Evolutionary conservation across 2,329 filamentous ascomycete species (phyloP), one percentile per base, ranked within the genome.

Genomic region (Grosmannia penicillata): DNA sequence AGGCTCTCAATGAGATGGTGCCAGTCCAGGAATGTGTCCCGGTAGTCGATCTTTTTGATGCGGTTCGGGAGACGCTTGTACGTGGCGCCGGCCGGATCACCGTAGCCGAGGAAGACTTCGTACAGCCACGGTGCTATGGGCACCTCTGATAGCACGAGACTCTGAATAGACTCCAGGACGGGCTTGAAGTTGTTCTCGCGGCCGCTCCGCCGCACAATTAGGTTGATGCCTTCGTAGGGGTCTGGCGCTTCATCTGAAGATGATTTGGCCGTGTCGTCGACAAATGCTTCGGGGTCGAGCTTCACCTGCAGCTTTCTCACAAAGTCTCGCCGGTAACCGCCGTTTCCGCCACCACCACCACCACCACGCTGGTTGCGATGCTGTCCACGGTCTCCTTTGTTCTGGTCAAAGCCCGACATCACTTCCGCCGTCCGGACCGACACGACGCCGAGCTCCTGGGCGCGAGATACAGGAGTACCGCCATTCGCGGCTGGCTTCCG

Each of bases 101-200:
- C 91, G 55, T 93, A 96, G 4, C 91, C 91, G n/a, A 98, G 65
- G 56, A 96, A 98, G 9, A 96, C 89, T 48, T 96, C 91, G 51
- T 94, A 85, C 31, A 98, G 67, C 91, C 91, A 98, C 3, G 78
- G 73, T 13, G 91, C 86, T 38, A 96, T 68, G 7, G 83, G 82
- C 17, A 89, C 78, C 49, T 93, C 83, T 1, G 86, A 86, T 25
- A 93, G 66, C 2, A 85, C 81, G 23, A 98, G 70, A 46, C 75
- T 82, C 52, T 81, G 83, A 53, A 98, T 93, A 1, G 87, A 94
- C 50, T 95, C 83, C 26, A 98, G 66, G 9, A 98, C 78, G 9
- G 87, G 78, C 53, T 84, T 93, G 66, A 98, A 98, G 57, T 98
- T 98, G 61, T 98, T 98, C 58, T 98, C 91, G 43, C 87, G 71